A percentile compares a stretch with the other conserved stretches of the same genome.
Evolutionary conservation across 1,284 basidiomycete genomes (phyloP).

Genomic region (Leccinum subrobustum): DNA sequence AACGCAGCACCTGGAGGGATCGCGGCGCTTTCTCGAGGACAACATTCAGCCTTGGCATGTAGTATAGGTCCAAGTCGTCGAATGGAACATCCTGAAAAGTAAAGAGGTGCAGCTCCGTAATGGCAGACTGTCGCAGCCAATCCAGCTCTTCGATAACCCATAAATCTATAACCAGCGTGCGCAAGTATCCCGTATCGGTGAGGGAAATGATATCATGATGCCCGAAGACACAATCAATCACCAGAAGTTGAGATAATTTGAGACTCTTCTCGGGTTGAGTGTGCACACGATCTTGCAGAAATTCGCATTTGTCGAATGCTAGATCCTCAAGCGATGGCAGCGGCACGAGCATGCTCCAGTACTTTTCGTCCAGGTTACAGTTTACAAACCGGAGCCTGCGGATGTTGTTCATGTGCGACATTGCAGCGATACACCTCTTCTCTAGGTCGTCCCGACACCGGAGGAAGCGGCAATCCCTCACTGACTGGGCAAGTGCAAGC

Average conservation of each 20-base stretch:
- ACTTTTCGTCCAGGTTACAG: neutral
- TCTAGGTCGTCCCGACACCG: neutral
- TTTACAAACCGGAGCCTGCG: neutral
- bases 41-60: neutral
- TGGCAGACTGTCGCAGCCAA: neutral
- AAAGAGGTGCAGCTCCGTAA: neutral
- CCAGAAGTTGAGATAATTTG: neutral
- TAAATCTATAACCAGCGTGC: neutral
- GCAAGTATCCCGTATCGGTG: neutral
- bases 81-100: too few relatives aligned
- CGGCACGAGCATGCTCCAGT: neutral
- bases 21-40: neutral
- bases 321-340: neutral
- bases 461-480: neutral
- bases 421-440: neutral
- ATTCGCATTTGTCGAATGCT: neutral
- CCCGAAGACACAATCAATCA: neutral
- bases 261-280: neutral
- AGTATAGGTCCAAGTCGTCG: too few relatives aligned
- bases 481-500: neutral
- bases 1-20: neutral
- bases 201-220: neutral
- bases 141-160: neutral
- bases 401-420: neutral
- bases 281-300: neutral